Percentiles rank a stretch among this genome's conserved stretches.
Evolutionary conservation across 164 flowering plant species (phyloP).

Genomic region (grape (Vitis vinifera)): DNA sequence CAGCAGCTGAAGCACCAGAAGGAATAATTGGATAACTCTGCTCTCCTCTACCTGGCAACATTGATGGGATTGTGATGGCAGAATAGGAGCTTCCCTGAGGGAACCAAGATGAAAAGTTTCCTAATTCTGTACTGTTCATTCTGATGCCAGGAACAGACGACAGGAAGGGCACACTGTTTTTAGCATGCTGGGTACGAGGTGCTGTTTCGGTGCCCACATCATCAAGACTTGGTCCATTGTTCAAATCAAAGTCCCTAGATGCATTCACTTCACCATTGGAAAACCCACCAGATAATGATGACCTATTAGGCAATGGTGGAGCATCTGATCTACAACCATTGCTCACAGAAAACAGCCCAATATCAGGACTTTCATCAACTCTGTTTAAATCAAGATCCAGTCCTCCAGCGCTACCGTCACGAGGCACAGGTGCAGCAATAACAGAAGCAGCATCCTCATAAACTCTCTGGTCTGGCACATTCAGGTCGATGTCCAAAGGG

Average conservation of each 20-base stretch:
- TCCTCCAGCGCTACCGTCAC: slow-evolving; percentile 41
- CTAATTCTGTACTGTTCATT: slow-evolving; percentile 48
- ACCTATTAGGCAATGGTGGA: slow-evolving; percentile 22
- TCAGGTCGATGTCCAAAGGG: slow-evolving; percentile 74
- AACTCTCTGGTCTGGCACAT: slow-evolving; percentile 72
- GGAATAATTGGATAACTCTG: slow-evolving; percentile 46
- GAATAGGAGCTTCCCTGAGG: slow-evolving; percentile 57
- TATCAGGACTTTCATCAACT: slow-evolving; percentile 65
- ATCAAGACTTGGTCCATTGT: slow-evolving; percentile 76
- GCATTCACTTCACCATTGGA: slow-evolving; percentile 47
- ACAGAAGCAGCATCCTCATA: slow-evolving; percentile 51
- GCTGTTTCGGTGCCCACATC: slow-evolving; percentile 47
- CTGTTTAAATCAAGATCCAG: slow-evolving; percentile 87
- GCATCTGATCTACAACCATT: slow-evolving; percentile 36
- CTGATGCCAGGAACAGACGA: slow-evolving; percentile 45
- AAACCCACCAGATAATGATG: slow-evolving; percentile 33
- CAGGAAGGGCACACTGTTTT: slow-evolving; percentile 34
- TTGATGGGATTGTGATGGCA: slow-evolving; percentile 51
- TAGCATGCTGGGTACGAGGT: slow-evolving; percentile 31
- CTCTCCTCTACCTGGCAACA: slow-evolving; percentile 72
- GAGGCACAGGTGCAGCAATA: slow-evolving; percentile 19
- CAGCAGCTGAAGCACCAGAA: no score
- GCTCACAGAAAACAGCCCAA: slow-evolving; percentile 34
- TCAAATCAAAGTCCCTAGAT: slow-evolving; percentile 77
- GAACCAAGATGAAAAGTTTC: slow-evolving; percentile 62